phyloP scores from a whole-genome alignment of 352 stramenopile species.

The Peronospora farinosa region DNA sequence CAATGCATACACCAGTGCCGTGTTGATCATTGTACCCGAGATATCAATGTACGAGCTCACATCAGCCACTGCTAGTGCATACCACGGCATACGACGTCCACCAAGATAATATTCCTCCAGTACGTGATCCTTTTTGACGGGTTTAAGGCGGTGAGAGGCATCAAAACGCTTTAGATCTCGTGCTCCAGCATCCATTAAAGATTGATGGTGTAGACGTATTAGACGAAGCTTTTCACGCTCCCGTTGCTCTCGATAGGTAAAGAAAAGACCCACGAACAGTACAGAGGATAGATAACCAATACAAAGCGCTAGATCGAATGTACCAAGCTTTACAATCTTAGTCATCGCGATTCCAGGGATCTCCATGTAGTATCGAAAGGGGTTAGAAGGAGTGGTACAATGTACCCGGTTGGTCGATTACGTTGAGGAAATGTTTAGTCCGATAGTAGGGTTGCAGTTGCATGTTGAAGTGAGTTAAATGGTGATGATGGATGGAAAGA shows the following conservation, averaged over 20 bases:
- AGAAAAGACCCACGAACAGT: slow-evolving; percentile 55
- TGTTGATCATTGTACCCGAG: slow-evolving; percentile 83
- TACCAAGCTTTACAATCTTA: slow-evolving; percentile 28
- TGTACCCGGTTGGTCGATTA: slow-evolving; percentile 15
- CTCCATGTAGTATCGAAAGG: slow-evolving; percentile 9
- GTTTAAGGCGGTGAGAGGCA: slow-evolving; percentile 8
- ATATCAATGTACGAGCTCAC: slow-evolving; percentile 86
- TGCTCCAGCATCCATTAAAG: slow-evolving; percentile 16
- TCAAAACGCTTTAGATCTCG: slow-evolving; percentile 14
- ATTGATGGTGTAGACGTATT: slow-evolving; percentile 20
- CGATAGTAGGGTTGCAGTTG: slow-evolving; percentile 11
- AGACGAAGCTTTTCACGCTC: slow-evolving; percentile 32
- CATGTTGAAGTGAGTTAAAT: too few relatives aligned
- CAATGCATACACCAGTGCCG: slow-evolving; percentile 68
- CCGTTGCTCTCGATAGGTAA: slow-evolving; percentile 54
- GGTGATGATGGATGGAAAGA: too few relatives aligned
- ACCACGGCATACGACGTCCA: slow-evolving; percentile 60
- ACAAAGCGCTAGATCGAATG: slow-evolving; percentile 52
- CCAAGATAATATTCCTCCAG: slow-evolving; percentile 77
- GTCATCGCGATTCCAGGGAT: slow-evolving; percentile 6
- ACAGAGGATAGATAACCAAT: slow-evolving; percentile 54
- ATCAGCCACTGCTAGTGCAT: slow-evolving; percentile 62
- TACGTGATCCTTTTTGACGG: slow-evolving; percentile 26
- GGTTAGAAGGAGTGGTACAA: slow-evolving; percentile 5
- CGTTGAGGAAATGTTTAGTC: slow-evolving; percentile 15